Base-by-base conservation (phyloP, 352 stramenopile species). In the Aphanomyces astaci region DNA sequence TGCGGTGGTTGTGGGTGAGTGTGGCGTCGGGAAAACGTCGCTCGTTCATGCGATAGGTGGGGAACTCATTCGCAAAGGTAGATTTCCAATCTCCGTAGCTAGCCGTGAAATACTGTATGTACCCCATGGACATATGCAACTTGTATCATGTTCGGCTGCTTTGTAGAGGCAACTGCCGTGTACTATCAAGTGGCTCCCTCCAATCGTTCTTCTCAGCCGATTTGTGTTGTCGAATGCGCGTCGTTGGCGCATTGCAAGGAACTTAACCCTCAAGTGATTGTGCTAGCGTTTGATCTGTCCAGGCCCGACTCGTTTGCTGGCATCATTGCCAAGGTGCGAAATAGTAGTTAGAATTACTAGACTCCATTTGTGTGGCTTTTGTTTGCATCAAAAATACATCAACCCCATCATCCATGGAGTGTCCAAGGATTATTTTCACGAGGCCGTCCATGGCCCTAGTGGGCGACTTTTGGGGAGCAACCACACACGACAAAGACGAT, bases 261-360 rank as follows among this genome's bases (percentile, higher is more conserved):
- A 19, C 19, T 43, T 4, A 24, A 7, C 30, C 51, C 51, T 33
- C 51, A 30, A 39, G 13, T 59, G 1, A 36, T 39, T 36, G 22
- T 59, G 15, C 51, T 59, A 11, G 51, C 24, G 5, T 59, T 59
- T 59, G 51, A 59, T n/a, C 51, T 59, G 17, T 40, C 51, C 19
- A 19, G 27, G 19, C 51, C 0, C 7, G 27, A 36, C 19, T 36
- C 51, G 25, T 59, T 59, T 32, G 51, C 51, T n/a, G 27, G 22
- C 25, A 5, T 36, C 22, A 59, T 59, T 32, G 19, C 51, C 25
- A 59, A 59, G 51, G 51, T 59, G 13, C n/a, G n/a, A n/a, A n/a
- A n/a, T n/a, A n/a, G n/a, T n/a, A n/a, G n/a, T n/a, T n/a, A n/a
- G n/a, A n/a, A n/a, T n/a, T n/a, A n/a, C n/a, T n/a, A n/a, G n/a